A percentile compares a stretch with the other conserved stretches of the same genome.
Conservation (phyloP, 495 filamentous ascomycete species). For the Penicillium macrosclerotiorum region DNA sequence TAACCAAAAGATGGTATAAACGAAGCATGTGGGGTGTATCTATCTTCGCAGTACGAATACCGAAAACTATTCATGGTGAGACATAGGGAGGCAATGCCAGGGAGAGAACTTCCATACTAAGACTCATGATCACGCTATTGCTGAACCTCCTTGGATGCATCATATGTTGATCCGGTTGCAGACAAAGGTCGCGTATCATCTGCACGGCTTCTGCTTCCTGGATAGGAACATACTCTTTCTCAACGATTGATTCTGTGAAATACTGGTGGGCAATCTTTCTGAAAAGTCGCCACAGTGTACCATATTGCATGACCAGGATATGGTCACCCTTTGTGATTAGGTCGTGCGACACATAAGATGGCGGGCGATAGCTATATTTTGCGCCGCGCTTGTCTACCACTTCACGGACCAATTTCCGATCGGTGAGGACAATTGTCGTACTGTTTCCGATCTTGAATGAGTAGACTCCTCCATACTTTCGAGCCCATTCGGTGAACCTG, state of each 20-base stretch:
- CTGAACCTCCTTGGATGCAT: constrained; percentile 44
- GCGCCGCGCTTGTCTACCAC: constrained; percentile 43
- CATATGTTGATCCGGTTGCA: constrained; percentile 38
- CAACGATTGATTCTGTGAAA: constrained; percentile 37
- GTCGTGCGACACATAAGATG: constrained; percentile 39
- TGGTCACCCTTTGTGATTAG: constrained; percentile 47
- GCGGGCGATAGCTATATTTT: constrained; percentile 45
- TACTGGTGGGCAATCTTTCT: constrained; percentile 43
- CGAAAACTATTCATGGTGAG: constrained; percentile 30
- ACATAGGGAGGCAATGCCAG: constrained; percentile 1
- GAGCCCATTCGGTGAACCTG: constrained; percentile 9
- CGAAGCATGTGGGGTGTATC: constrained; percentile 27
- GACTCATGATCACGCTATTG: constrained; percentile 42
- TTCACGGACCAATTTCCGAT: constrained; percentile 35
- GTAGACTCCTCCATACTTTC: constrained; percentile 2
- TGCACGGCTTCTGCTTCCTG: constrained; percentile 47
- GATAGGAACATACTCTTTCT: constrained; percentile 38
- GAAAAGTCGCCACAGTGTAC: constrained; percentile 35
- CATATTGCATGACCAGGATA: constrained; percentile 46
- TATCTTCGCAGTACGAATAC: constrained; percentile 33
- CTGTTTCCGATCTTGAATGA: constrained; percentile 3
- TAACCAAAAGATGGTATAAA: constrained; percentile 48
- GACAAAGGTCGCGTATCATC: constrained; percentile 42
- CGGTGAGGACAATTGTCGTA: constrained; percentile 31
- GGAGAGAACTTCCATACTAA: no score